Conservation (phyloP, 305 asterid genomes). For the Striga hermonthica region DNA sequence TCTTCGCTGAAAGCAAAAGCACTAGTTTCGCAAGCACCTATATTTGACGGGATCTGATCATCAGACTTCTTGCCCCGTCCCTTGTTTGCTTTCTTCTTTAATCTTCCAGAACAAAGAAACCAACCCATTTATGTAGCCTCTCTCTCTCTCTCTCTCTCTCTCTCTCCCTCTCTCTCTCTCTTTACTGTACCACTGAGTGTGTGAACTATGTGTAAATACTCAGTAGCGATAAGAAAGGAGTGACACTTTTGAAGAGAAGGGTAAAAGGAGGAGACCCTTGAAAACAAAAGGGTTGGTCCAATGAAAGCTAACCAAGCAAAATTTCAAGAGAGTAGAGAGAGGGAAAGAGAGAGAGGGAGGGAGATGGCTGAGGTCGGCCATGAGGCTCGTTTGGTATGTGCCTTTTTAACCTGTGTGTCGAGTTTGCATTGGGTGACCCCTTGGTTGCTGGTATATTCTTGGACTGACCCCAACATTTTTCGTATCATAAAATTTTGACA, state of each 20-base stretch:
- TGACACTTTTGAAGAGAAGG: neutral
- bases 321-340: slow-evolving; percentile 1
- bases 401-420: neutral
- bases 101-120: slow-evolving; percentile 60
- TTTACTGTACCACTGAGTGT: neutral
- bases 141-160: neutral
- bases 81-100: slow-evolving; percentile 47
- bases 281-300: slow-evolving; percentile 2
- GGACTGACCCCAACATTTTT: neutral
- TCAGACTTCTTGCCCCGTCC: slow-evolving; percentile 40
- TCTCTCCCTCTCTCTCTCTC: neutral
- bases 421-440: neutral
- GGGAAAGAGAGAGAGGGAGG: neutral
- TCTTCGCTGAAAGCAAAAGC: neutral
- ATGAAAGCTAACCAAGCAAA: neutral
- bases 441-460: neutral
- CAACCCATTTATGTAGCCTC: slow-evolving; percentile 50
- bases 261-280: neutral
- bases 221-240: neutral
- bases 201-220: neutral
- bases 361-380: neutral
- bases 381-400: neutral
- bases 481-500: too few relatives aligned
- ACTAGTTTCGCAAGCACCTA: slow-evolving; percentile 35
- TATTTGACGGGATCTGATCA: slow-evolving; percentile 64